Conservation (phyloP, 2,329 filamentous ascomycete species). For the Coniochaeta pulveracea region DNA sequence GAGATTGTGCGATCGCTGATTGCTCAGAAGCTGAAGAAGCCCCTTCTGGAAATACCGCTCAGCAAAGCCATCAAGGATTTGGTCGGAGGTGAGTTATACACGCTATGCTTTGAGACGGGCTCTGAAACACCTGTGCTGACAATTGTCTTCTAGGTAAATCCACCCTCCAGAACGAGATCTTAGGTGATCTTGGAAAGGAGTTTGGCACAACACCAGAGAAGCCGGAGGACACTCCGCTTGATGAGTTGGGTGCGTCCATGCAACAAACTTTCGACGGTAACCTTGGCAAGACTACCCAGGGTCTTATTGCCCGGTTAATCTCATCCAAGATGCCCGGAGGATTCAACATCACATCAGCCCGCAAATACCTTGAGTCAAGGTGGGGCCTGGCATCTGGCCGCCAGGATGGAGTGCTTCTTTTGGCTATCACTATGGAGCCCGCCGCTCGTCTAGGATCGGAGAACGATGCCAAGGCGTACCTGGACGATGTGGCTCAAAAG, state of each 20-base stretch:
- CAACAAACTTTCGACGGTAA: slow-evolving; percentile 98
- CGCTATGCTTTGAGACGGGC: background rate
- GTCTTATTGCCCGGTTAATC: slow-evolving; percentile 84
- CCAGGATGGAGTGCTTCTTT: slow-evolving; percentile 80
- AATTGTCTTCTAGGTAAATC: slow-evolving; percentile 63
- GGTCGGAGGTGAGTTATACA: slow-evolving; percentile 66
- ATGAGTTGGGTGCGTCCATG: slow-evolving; percentile 91
- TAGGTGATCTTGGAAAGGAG: slow-evolving; percentile 95
- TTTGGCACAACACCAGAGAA: slow-evolving; percentile 98
- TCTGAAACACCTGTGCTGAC: slow-evolving; percentile 5
- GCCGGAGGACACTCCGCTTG: slow-evolving; percentile 91
- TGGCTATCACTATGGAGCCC: slow-evolving; percentile 90
- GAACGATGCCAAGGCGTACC: slow-evolving; percentile 79
- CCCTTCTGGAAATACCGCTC: slow-evolving; percentile 74
- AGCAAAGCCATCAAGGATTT: slow-evolving; percentile 98
- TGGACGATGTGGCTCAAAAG: slow-evolving; percentile 81
- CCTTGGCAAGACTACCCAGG: slow-evolving; percentile 91
- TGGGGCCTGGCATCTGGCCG: slow-evolving; percentile 82
- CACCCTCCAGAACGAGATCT: slow-evolving; percentile 95
- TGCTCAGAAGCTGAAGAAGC: slow-evolving; percentile 97
- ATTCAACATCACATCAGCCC: slow-evolving; percentile 93
- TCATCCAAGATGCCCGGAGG: slow-evolving; percentile 99
- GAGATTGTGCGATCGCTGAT: slow-evolving; percentile 85
- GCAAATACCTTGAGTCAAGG: slow-evolving; percentile 89
- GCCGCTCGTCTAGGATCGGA: slow-evolving; percentile 80